These are phyloP conservation scores for Pythium pyrilobum DNA, from an alignment of 352 stramenopile species.

Conservation along the genomic window DNA sequence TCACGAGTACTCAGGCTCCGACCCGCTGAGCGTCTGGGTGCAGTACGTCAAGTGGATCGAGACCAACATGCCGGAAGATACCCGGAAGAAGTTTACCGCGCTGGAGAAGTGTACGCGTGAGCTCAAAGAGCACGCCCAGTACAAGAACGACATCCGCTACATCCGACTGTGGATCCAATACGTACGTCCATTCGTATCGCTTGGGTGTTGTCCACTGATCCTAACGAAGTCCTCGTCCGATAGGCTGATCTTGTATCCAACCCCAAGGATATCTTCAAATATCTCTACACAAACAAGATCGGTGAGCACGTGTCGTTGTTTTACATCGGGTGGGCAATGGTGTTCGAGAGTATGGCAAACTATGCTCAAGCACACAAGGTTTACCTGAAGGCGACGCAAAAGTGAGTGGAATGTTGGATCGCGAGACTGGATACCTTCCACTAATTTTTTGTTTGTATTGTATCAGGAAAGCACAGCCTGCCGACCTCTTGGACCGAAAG, in stretches of 20 bases:
- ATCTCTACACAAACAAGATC: constrained; percentile 85
- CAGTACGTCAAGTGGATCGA: constrained; percentile 81
- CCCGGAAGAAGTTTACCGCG: constrained; percentile 64
- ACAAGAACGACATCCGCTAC: constrained; percentile 80
- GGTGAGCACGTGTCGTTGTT: constrained; percentile 75
- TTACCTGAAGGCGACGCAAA: constrained; percentile 81
- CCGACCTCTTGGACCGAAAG: constrained; percentile 62
- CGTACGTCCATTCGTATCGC: constrained; percentile 29
- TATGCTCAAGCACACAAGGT: constrained; percentile 84
- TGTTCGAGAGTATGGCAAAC: constrained; percentile 74
- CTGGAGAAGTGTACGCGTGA: constrained; percentile 71
- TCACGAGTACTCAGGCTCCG: constrained; percentile 43
- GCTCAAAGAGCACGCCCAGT: constrained; percentile 53
- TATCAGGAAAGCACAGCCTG: constrained; percentile 63
- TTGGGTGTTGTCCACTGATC: too few species aligned
- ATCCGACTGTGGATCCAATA: constrained; percentile 87
- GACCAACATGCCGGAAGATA: constrained; percentile 78
- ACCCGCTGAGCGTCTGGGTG: constrained; percentile 63
- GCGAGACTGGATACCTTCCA: background rate
- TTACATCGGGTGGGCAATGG: constrained; percentile 83
- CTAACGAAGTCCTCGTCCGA: background rate
- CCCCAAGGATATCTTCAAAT: constrained; percentile 87
- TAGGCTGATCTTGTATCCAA: constrained; percentile 83
- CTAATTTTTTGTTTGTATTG: background rate
- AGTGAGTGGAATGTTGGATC: constrained; percentile 37